Percentiles rank a stretch among this genome's conserved stretches.
Evolutionary conservation across 2,329 filamentous ascomycete species (phyloP).

Genomic region (Epichloe hybrida): DNA sequence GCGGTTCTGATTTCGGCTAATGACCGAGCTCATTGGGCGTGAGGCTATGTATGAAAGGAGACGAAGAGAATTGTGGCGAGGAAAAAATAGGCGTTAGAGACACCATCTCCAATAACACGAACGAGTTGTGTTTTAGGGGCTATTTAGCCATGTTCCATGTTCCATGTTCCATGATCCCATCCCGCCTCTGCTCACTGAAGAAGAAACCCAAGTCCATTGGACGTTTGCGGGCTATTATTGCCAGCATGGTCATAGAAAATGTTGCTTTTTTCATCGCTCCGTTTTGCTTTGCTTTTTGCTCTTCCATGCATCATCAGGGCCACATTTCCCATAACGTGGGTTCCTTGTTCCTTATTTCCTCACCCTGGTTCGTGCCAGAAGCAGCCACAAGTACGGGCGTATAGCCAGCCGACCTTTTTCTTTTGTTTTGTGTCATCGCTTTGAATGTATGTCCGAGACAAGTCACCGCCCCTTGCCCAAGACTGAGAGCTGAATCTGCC

Average conservation of each 20-base stretch:
- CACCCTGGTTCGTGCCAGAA: background rate
- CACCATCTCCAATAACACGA: no score
- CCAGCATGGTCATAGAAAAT: background rate
- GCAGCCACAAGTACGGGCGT: background rate
- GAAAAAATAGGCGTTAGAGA: no score
- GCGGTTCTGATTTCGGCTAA: background rate
- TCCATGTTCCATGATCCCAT: background rate
- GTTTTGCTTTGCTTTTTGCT: background rate
- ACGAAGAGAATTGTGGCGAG: background rate
- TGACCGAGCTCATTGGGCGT: background rate
- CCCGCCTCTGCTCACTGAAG: no score
- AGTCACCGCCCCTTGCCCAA: background rate
- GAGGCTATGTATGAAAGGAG: background rate
- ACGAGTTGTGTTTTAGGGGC: background rate
- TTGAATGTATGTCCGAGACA: background rate
- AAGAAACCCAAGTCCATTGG: background rate
- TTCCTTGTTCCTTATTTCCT: background rate
- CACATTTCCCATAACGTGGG: background rate
- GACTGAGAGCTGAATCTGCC: background rate
- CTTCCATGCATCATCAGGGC: background rate
- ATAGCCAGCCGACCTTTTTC: background rate
- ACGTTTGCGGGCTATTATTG: background rate
- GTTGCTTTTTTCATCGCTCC: background rate
- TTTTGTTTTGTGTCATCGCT: background rate
- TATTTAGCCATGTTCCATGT: no score